Percentiles rank a stretch among this genome's conserved stretches.
Conservation (phyloP, 495 filamentous ascomycete species). For the Glutinoglossum americanum region DNA sequence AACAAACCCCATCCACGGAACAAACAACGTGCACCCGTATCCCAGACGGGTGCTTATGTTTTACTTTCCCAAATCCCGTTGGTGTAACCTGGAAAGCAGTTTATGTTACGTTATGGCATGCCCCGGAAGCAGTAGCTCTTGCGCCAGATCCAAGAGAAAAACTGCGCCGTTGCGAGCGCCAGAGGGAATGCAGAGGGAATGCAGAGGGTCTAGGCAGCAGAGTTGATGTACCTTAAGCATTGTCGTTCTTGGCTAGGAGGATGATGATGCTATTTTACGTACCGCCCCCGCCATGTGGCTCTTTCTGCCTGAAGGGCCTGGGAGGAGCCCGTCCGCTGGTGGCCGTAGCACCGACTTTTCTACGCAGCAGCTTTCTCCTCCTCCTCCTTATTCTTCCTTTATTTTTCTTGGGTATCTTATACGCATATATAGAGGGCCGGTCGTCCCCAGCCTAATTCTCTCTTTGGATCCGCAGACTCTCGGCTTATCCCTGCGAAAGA, state of each 20-base stretch:
- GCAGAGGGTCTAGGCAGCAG: not conserved
- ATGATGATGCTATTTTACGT: not conserved
- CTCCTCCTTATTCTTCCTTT: not conserved
- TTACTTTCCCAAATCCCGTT: not conserved
- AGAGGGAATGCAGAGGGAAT: no score
- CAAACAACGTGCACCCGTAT: not conserved
- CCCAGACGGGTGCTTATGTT: not conserved
- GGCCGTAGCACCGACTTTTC: not conserved
- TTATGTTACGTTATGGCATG: not conserved
- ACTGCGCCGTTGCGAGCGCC: not conserved
- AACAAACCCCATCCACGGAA: not conserved
- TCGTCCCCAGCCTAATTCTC: not conserved
- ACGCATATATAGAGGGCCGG: not conserved
- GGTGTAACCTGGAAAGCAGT: not conserved
- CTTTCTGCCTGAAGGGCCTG: no score
- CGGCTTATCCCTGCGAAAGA: no score
- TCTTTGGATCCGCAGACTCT: no score
- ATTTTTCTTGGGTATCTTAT: no score
- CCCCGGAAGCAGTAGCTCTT: not conserved
- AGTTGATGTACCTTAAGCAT: not conserved
- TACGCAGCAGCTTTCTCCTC: not conserved
- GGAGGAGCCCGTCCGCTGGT: not conserved
- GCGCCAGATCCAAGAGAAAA: not conserved
- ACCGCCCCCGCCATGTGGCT: not conserved
- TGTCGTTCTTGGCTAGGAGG: not conserved